These are phyloP conservation scores for Ochetophila trinervis DNA, from an alignment of 306 rosid genomes.

Conservation along the genomic window DNA sequence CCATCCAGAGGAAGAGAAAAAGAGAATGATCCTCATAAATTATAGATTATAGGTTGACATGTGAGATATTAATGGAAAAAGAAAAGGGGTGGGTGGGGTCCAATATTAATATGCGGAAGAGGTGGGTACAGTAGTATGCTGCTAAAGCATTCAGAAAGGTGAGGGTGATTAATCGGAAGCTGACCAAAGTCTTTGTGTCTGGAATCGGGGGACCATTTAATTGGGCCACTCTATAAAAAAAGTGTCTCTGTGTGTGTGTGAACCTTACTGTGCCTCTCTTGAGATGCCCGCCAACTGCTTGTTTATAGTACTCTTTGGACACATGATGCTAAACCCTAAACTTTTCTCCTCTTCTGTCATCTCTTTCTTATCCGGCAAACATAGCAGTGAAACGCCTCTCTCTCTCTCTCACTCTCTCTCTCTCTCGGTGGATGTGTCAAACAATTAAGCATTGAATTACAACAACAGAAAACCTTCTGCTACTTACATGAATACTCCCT, in stretches of 20 bases:
- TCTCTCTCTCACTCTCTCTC: constrained; percentile 10
- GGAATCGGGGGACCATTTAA: constrained; percentile 56
- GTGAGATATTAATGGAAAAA: too few species aligned
- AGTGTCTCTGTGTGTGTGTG: constrained; percentile 7
- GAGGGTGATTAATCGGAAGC: constrained; percentile 41
- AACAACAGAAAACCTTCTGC: too few species aligned
- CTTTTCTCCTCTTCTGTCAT: constrained; percentile 10
- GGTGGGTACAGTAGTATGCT: background rate
- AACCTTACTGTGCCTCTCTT: constrained; percentile 27
- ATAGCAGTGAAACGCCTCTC: background rate
- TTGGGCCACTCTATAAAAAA: constrained; percentile 14
- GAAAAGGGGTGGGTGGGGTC: too few species aligned
- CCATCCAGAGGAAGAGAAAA: too few species aligned
- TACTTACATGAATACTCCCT: too few species aligned
- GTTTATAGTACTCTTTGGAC: constrained; percentile 22
- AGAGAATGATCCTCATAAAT: too few species aligned
- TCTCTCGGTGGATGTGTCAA: background rate
- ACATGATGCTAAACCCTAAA: constrained; percentile 10
- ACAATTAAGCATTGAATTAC: constrained; percentile 1
- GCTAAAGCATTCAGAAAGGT: constrained; percentile 29
- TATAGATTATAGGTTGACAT: too few species aligned
- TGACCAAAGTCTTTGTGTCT: constrained; percentile 18
- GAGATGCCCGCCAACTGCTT: constrained; percentile 33
- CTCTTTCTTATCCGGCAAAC: constrained; percentile 14
- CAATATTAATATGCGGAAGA: too few species aligned